Evolutionary conservation across 441 rosid genomes (phyloP).

Genomic region (Metrosideros polymorpha): DNA sequence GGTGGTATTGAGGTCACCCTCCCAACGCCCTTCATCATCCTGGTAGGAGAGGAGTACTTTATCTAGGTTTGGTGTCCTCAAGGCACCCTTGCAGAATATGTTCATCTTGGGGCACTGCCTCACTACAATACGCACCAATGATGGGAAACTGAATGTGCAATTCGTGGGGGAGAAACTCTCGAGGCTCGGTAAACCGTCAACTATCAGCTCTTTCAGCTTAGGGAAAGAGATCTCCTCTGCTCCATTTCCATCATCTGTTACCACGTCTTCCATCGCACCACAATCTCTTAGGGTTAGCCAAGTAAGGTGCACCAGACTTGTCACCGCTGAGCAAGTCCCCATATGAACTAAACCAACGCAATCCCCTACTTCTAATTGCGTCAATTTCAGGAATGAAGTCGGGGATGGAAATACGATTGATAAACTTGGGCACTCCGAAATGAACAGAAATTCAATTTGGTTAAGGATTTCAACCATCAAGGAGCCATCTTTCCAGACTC

Average conservation of each 20-base stretch:
- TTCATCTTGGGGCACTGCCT: background rate
- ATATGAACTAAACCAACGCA: background rate
- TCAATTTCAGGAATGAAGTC: background rate
- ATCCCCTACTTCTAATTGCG: background rate
- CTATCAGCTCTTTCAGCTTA: background rate
- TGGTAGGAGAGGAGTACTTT: background rate
- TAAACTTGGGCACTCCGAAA: background rate
- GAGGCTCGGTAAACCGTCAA: background rate
- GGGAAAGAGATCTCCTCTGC: background rate
- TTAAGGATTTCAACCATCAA: background rate
- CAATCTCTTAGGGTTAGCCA: background rate
- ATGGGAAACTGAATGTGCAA: background rate
- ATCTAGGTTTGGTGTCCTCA: background rate
- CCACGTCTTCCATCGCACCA: background rate
- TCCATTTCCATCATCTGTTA: background rate
- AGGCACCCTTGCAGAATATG: background rate
- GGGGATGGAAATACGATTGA: background rate
- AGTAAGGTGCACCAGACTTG: background rate
- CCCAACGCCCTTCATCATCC: background rate
- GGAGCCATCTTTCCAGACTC: background rate
- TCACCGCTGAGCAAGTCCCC: background rate
- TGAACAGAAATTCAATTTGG: background rate
- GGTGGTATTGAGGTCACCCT: background rate
- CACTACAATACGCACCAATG: rapidly evolving
- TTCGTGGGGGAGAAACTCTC: background rate